These are phyloP conservation scores for Panellus pusillus DNA, from an alignment of 768 basidiomycete species.

Conservation along the genomic window DNA sequence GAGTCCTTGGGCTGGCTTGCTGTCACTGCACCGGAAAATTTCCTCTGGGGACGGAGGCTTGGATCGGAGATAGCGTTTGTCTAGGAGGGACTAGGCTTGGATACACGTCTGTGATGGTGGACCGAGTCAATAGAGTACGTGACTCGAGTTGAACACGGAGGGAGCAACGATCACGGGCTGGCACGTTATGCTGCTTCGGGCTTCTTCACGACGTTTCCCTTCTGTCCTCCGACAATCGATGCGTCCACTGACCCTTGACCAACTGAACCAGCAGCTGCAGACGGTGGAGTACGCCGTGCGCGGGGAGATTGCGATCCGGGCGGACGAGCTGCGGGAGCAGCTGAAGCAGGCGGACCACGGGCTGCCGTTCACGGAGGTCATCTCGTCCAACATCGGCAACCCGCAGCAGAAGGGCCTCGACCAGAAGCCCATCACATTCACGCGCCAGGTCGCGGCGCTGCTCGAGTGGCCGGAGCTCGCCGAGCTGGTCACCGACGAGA, in stretches of 20 bases:
- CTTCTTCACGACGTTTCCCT: no score
- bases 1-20: no score
- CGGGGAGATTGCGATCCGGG: slow-evolving; percentile 94
- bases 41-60: no score
- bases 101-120: no score
- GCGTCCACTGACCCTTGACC: slow-evolving; percentile 62
- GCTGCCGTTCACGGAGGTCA: slow-evolving; percentile 86
- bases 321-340: slow-evolving; percentile 75
- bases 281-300: slow-evolving; percentile 97
- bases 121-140: no score
- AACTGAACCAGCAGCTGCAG: slow-evolving; percentile 81
- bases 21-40: no score
- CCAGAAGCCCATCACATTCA: slow-evolving; percentile 90
- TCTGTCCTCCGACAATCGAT: slow-evolving; percentile 28
- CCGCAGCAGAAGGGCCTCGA: slow-evolving; percentile 95
- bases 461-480: slow-evolving; percentile 90
- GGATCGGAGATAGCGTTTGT: no score
- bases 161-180: no score
- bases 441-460: slow-evolving; percentile 89
- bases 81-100: no score
- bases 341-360: slow-evolving; percentile 53
- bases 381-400: slow-evolving; percentile 96
- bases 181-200: no score
- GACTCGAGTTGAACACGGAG: no score
- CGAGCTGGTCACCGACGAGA: slow-evolving; percentile 62